Evolutionary conservation across 495 filamentous ascomycete genomes (phyloP).

Genomic region (Aspergillus homomorphus): DNA sequence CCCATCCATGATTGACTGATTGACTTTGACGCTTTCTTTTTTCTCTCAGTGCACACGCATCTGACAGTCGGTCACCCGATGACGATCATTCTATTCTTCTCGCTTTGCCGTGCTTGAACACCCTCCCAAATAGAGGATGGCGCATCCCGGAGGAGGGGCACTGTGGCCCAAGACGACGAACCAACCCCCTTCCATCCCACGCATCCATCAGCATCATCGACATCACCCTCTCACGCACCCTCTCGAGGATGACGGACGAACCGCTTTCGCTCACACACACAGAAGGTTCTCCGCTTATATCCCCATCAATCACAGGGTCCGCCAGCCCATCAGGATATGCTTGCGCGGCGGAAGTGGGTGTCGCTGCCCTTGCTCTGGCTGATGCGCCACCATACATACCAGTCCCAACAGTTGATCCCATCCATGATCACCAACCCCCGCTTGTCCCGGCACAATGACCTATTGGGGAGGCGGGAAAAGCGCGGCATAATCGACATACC

Average conservation of each 20-base stretch:
- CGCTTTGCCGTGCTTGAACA: background rate
- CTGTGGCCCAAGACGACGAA: background rate
- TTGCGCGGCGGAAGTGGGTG: slow-evolving; percentile 1
- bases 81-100: background rate
- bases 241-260: slow-evolving; percentile 14
- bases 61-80: background rate
- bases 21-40: background rate
- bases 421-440: slow-evolving; percentile 6
- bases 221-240: background rate
- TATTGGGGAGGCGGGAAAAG: background rate
- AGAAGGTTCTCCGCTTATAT: slow-evolving; percentile 2
- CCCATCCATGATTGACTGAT: too few relatives aligned
- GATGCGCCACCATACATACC: slow-evolving; percentile 18
- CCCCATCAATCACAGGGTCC: slow-evolving; percentile 9
- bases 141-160: background rate
- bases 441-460: slow-evolving; percentile 1
- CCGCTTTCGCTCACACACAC: slow-evolving; percentile 3
- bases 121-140: too few relatives aligned
- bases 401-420: slow-evolving; percentile 10
- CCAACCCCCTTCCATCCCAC: slow-evolving; percentile 1
- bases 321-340: slow-evolving; percentile 4
- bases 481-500: background rate
- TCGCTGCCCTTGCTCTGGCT: slow-evolving; percentile 8
- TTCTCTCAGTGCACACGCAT: too few relatives aligned
- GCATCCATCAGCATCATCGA: slow-evolving; percentile 5